phyloP scores from a whole-genome alignment of 2,329 filamentous ascomycete species.

The Hortaea werneckii region DNA sequence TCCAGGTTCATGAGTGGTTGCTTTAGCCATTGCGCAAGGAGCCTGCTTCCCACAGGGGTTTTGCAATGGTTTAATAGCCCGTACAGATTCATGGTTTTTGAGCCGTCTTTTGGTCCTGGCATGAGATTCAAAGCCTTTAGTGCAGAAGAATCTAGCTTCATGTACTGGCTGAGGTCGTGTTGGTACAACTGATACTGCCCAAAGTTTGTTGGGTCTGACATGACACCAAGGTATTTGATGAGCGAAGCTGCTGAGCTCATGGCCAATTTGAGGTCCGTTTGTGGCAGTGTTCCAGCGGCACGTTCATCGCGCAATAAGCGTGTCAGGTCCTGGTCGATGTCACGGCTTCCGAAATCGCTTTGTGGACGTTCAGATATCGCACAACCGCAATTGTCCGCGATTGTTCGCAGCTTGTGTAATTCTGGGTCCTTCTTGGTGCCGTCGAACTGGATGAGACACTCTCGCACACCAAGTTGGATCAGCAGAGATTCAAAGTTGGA shows the following conservation, averaged over 20 bases:
- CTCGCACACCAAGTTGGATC: constrained; percentile 91
- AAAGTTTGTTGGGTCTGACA: constrained; percentile 89
- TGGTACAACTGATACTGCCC: constrained; percentile 96
- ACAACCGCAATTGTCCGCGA: constrained; percentile 86
- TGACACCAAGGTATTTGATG: constrained; percentile 85
- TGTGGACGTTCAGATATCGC: constrained; percentile 71
- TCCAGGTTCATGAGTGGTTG: constrained; percentile 86
- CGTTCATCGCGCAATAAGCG: constrained; percentile 80
- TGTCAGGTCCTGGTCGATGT: constrained; percentile 91
- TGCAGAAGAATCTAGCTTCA: constrained; percentile 94
- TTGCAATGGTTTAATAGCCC: constrained; percentile 96
- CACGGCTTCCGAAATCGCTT: constrained; percentile 73
- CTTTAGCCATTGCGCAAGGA: constrained; percentile 94
- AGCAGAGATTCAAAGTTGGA: constrained; percentile 95
- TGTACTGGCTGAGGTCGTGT: constrained; percentile 91
- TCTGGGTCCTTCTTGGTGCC: constrained; percentile 76
- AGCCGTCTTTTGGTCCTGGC: constrained; percentile 85
- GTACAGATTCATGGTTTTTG: constrained; percentile 96
- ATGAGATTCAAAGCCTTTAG: constrained; percentile 92
- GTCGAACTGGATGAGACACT: constrained; percentile 79
- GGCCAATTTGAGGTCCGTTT: constrained; percentile 86
- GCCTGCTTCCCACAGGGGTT: constrained; percentile 79
- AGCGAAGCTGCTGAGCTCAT: constrained; percentile 91
- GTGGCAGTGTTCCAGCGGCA: constrained; percentile 64
- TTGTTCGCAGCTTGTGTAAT: constrained; percentile 72